A percentile compares a stretch with the other conserved stretches of the same genome.
Evolutionary conservation across 2,329 filamentous ascomycete genomes (phyloP).

Genomic region (Pestalotiopsis fici): DNA sequence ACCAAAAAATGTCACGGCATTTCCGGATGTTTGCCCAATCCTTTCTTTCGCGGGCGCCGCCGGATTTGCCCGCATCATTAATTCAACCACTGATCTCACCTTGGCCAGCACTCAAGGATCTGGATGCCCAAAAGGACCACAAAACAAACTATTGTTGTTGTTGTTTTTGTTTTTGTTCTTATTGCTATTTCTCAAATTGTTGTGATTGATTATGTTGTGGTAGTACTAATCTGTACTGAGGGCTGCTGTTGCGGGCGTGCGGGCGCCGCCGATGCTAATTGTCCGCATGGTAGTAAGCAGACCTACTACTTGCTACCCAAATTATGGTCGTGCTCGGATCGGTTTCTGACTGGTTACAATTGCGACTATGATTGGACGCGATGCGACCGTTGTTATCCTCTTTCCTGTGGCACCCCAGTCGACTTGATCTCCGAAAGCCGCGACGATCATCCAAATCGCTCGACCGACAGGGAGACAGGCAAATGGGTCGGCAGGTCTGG

Average conservation of each 20-base stretch:
- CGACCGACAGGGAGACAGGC: background rate
- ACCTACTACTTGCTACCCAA: background rate
- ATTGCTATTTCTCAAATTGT: background rate
- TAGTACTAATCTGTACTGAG: too few relatives aligned
- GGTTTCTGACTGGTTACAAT: background rate
- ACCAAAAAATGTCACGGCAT: background rate
- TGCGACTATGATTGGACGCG: background rate
- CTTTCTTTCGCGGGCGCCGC: background rate
- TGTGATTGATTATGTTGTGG: background rate
- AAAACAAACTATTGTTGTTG: background rate
- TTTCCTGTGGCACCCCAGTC: background rate
- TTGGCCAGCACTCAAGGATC: background rate
- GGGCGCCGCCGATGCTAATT: background rate
- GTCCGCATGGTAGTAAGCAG: background rate
- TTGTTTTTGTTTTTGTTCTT: background rate
- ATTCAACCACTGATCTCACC: background rate
- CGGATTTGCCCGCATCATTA: background rate
- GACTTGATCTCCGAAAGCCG: slow-evolving; percentile 10
- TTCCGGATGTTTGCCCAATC: background rate
- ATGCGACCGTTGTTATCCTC: background rate
- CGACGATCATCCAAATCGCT: slow-evolving; percentile 11
- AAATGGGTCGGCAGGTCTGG: background rate
- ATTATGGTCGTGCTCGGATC: background rate
- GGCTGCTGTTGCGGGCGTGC: background rate
- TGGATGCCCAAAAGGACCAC: background rate